Evolutionary conservation across 495 filamentous ascomycete species (phyloP).

Genomic region (Rhypophila decipiens): DNA sequence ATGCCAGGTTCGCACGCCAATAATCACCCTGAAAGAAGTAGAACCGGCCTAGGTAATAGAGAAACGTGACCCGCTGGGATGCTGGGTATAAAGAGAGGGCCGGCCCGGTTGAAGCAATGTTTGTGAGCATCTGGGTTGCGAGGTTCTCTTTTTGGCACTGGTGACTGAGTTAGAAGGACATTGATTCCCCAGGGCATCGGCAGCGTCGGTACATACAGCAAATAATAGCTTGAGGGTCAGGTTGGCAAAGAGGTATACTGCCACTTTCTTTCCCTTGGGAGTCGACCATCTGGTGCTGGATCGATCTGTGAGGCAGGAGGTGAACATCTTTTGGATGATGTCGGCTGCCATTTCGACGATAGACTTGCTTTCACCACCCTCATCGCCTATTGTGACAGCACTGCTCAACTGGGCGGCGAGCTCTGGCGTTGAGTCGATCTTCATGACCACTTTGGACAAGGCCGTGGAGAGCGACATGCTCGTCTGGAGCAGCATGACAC

Average conservation of each 20-base stretch:
- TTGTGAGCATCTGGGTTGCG: conserved; percentile 82
- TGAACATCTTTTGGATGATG: conserved; percentile 83
- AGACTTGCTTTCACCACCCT: conserved; percentile 58
- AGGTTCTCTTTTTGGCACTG: conserved; percentile 56
- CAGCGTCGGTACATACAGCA: conserved; percentile 45
- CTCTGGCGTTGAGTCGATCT: conserved; percentile 67
- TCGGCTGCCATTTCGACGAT: conserved; percentile 81
- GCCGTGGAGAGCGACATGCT: conserved; percentile 70
- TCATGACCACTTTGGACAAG: conserved; percentile 73
- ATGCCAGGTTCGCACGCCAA: conserved; percentile 61
- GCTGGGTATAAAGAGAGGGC: conserved; percentile 74
- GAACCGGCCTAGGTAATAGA: conserved; percentile 91
- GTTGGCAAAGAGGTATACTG: conserved; percentile 87
- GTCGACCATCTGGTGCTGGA: conserved; percentile 51
- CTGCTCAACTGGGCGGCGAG: conserved; percentile 53
- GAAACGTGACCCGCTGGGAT: conserved; percentile 82
- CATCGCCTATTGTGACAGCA: conserved; percentile 37
- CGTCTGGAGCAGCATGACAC: conserved; percentile 69
- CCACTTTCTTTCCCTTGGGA: conserved; percentile 76
- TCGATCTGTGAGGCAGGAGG: conserved; percentile 80
- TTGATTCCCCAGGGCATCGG: background rate
- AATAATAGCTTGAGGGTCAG: conserved; percentile 85
- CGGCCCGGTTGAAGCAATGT: conserved; percentile 76
- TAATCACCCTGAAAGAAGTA: conserved; percentile 77
- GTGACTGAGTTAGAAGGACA: conserved; percentile 4